phyloP scores from a whole-genome alignment of 805 yeast genomes.

The Cyberlindnera euphorbiae region DNA sequence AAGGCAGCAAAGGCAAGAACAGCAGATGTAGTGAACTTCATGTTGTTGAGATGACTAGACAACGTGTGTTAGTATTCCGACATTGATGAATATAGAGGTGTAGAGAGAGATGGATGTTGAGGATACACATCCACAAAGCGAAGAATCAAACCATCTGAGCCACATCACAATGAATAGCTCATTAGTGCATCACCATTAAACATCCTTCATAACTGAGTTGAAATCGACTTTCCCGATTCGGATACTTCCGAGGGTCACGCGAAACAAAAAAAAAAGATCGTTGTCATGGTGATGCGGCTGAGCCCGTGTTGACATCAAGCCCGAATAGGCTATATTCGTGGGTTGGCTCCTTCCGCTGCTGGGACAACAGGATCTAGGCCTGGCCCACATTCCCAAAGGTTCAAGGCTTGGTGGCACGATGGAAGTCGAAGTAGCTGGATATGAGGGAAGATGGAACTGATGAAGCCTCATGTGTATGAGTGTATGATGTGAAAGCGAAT shows the following conservation, averaged over 20 bases:
- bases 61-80: constrained; percentile 2
- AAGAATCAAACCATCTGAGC: too few species aligned
- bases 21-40: constrained; percentile 15
- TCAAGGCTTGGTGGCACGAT: too few species aligned
- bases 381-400: too few species aligned
- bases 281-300: background rate
- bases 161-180: too few species aligned
- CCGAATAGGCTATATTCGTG: background rate
- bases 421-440: too few species aligned
- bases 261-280: background rate
- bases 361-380: background rate
- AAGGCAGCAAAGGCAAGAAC: constrained; percentile 14
- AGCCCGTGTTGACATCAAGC: background rate
- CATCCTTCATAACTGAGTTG: too few species aligned
- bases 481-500: background rate
- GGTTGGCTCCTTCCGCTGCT: background rate
- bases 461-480: background rate
- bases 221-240: background rate
- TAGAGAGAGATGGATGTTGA: too few species aligned
- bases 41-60: background rate
- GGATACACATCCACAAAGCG: too few species aligned
- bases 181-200: too few species aligned
- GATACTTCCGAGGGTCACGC: background rate
- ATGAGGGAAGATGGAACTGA: background rate
- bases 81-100: too few species aligned